Conservation (phyloP, 805 yeast genomes). For the Ogataea methanolica region DNA sequence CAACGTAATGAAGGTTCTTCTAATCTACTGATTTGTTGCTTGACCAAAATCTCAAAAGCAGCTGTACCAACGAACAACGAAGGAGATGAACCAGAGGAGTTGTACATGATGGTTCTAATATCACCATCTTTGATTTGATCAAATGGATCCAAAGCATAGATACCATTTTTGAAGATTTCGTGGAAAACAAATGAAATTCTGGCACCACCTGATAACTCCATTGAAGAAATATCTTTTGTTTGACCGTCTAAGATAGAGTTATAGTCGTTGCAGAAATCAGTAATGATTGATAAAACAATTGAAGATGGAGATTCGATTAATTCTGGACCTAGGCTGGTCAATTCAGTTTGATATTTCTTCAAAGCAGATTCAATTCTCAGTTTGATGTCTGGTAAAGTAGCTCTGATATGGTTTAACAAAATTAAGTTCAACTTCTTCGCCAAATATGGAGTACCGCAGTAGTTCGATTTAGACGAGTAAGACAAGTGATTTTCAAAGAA, state of each 20-base stretch:
- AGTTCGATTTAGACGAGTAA: conserved; percentile 88
- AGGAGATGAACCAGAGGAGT: conserved; percentile 95
- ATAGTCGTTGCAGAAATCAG: conserved; percentile 89
- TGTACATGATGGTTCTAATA: conserved; percentile 94
- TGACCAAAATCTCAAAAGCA: conserved; percentile 93
- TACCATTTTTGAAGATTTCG: conserved; percentile 90
- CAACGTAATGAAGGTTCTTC: conserved; percentile 91
- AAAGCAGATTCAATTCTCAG: conserved; percentile 81
- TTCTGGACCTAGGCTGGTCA: conserved; percentile 79
- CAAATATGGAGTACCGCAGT: conserved; percentile 97
- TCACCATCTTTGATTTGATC: conserved; percentile 95
- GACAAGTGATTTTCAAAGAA: conserved; percentile 89
- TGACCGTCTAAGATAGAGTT: conserved; percentile 89
- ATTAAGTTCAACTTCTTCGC: conserved; percentile 89
- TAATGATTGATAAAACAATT: conserved; percentile 83
- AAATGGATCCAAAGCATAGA: conserved; percentile 88
- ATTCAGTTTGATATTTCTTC: conserved; percentile 78
- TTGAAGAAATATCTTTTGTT: conserved; percentile 79
- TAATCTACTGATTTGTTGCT: conserved; percentile 88
- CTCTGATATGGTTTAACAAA: conserved; percentile 83
- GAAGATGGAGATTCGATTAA: conserved; percentile 85
- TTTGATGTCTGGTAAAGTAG: conserved; percentile 88
- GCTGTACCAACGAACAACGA: conserved; percentile 95
- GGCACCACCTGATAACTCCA: conserved; percentile 96
- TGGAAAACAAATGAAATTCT: conserved; percentile 96